Evolutionary conservation across 306 rosid species (phyloP).

Genomic region (Luffa aegyptiaca): DNA sequence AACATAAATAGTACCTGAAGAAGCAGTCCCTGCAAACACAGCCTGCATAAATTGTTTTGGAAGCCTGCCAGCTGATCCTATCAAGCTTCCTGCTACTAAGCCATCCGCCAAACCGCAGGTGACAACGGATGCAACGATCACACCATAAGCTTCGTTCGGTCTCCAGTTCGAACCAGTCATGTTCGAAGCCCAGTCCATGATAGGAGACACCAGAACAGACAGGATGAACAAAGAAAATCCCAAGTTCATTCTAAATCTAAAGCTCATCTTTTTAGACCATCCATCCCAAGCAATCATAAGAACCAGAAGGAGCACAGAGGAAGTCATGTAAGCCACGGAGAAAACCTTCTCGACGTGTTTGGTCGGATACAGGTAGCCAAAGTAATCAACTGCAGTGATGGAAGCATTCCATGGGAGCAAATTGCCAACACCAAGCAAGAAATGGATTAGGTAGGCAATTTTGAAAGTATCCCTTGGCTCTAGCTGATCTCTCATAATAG

Average conservation of each 20-base stretch:
- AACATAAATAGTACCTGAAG: constrained; percentile 56
- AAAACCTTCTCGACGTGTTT: constrained; percentile 69
- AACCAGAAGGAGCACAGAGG: constrained; percentile 53
- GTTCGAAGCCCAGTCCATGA: constrained; percentile 45
- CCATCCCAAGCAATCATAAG: constrained; percentile 56
- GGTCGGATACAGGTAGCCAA: constrained; percentile 59
- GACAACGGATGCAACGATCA: constrained; percentile 29
- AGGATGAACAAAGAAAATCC: constrained; percentile 45
- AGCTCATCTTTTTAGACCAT: constrained; percentile 42
- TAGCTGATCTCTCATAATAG: constrained; percentile 23
- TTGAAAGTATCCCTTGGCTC: constrained; percentile 41
- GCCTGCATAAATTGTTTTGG: constrained; percentile 93
- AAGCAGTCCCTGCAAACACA: constrained; percentile 90
- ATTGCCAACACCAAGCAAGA: constrained; percentile 86
- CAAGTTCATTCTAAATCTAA: constrained; percentile 48
- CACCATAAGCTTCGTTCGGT: constrained; percentile 32
- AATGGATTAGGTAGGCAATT: constrained; percentile 71
- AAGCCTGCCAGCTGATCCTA: constrained; percentile 88
- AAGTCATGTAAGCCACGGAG: constrained; percentile 70
- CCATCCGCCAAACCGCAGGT: constrained; percentile 68
- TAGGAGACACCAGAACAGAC: constrained; percentile 61
- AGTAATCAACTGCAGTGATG: constrained; percentile 90
- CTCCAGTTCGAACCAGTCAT: constrained; percentile 15
- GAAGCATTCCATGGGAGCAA: constrained; percentile 95
- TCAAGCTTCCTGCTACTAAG: constrained; percentile 71